Evolutionary conservation across 2,329 filamentous ascomycete species (phyloP).

Genomic region (Ophiocordyceps camponoti-leonardi): DNA sequence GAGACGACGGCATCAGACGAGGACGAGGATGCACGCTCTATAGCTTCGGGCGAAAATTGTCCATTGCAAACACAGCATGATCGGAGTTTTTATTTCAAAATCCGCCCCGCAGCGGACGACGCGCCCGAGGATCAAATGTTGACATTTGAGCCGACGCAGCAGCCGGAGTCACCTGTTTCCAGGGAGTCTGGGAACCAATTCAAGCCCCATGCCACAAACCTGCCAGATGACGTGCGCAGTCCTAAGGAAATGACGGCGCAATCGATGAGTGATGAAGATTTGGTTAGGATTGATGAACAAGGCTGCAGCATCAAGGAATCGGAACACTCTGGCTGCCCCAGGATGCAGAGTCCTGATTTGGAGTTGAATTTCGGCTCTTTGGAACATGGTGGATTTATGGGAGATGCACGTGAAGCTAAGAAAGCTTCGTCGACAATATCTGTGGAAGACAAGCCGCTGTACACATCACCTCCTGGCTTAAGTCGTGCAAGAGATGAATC

Average conservation of each 20-base stretch:
- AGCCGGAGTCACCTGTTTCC: not conserved
- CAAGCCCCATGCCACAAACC: not conserved
- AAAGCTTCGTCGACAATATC: not conserved
- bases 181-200: not conserved
- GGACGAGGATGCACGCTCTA: not conserved
- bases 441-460: not conserved
- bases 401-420: not conserved
- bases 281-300: not conserved
- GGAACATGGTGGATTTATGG: not conserved
- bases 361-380: not conserved
- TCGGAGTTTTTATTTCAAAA: constrained; percentile 15
- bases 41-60: not conserved
- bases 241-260: not conserved
- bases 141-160: not conserved
- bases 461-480: not conserved
- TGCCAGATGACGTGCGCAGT: not conserved
- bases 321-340: not conserved
- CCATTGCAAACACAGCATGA: constrained; percentile 13
- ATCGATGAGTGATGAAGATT: not conserved
- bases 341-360: not conserved
- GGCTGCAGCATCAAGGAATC: not conserved
- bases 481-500: not conserved
- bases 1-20: not conserved
- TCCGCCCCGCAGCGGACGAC: constrained; percentile 1
- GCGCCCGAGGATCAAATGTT: not conserved